A percentile compares a stretch with the other conserved stretches of the same genome.
Evolutionary conservation across 768 basidiomycete genomes (phyloP).

Genomic region (Filobasidium wieringae): DNA sequence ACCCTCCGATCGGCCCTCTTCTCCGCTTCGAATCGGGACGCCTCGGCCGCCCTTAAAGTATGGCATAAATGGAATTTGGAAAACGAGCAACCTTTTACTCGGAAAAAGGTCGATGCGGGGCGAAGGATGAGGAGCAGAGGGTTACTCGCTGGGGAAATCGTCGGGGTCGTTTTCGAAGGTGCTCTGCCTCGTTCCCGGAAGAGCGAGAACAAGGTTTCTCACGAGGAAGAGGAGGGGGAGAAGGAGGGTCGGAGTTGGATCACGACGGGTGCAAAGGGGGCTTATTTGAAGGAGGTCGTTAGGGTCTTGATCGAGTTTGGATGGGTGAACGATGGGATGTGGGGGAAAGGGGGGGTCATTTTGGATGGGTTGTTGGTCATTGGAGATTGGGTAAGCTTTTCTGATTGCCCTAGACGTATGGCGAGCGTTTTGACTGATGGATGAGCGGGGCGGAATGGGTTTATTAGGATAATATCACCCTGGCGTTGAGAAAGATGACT

Average conservation of each 20-base stretch:
- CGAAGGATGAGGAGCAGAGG: not conserved
- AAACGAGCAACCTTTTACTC: not conserved
- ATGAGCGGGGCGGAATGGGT: not conserved
- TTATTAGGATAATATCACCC: conserved; percentile 20
- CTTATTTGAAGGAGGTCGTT: conserved; percentile 21
- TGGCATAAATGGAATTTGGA: not conserved
- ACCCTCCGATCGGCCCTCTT: not conserved
- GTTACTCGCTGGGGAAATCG: not conserved
- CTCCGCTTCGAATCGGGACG: not conserved
- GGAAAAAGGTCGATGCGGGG: not conserved
- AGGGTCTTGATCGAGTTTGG: conserved; percentile 15
- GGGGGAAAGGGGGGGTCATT: conserved; percentile 19
- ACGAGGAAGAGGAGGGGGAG: too few species aligned
- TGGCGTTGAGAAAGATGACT: conserved; percentile 10
- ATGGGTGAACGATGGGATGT: conserved; percentile 25
- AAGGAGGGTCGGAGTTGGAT: not conserved
- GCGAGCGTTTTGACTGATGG: not conserved
- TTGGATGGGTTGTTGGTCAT: conserved; percentile 19
- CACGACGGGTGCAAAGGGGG: not conserved
- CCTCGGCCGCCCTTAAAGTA: not conserved
- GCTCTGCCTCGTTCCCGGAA: not conserved
- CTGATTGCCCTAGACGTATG: too few species aligned
- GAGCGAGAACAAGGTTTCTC: not conserved
- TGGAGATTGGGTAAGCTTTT: conserved; percentile 31
- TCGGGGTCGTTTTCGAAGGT: not conserved